Percentiles rank a stretch among this genome's conserved stretches.
phyloP scores from a whole-genome alignment of 2,329 filamentous ascomycete species.

The Endocalyx cinctus region DNA sequence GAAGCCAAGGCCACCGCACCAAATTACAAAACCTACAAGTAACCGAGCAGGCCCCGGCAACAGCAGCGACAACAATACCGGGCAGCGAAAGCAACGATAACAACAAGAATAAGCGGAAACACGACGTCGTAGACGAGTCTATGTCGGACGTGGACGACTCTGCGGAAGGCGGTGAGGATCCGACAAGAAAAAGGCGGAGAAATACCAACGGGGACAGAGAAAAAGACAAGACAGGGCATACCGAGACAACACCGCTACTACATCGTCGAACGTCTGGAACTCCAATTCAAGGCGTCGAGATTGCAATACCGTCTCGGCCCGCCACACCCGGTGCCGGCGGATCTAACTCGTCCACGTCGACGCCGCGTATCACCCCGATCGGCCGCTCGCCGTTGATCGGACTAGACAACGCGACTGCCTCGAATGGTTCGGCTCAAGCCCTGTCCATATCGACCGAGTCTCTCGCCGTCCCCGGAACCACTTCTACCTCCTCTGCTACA shows the following conservation, averaged over 20 bases:
- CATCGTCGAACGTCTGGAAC: slow-evolving; percentile 46
- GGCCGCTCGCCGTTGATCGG: slow-evolving; percentile 34
- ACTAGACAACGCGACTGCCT: slow-evolving; percentile 8
- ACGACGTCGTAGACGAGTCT: slow-evolving; percentile 23
- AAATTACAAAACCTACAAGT: slow-evolving; percentile 22
- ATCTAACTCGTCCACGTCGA: slow-evolving; percentile 38
- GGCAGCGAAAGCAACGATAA: slow-evolving; percentile 14
- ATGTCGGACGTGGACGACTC: slow-evolving; percentile 15
- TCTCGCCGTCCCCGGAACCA: slow-evolving; percentile 6
- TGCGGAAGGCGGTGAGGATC: slow-evolving; percentile 25
- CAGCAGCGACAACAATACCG: slow-evolving; percentile 15
- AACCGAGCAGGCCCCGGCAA: slow-evolving; percentile 15
- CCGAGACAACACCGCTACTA: slow-evolving; percentile 39
- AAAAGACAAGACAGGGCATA: slow-evolving; percentile 21
- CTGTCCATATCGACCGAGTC: slow-evolving; percentile 20
- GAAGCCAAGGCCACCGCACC: slow-evolving; percentile 42
- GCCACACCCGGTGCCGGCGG: slow-evolving; percentile 49
- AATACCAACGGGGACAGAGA: slow-evolving; percentile 23
- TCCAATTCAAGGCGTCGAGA: slow-evolving; percentile 52
- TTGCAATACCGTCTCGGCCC: slow-evolving; percentile 60
- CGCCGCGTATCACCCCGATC: slow-evolving; percentile 32
- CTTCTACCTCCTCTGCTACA: background rate
- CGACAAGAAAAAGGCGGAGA: slow-evolving; percentile 41
- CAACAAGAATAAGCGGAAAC: slow-evolving; percentile 23
- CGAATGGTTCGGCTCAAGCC: slow-evolving; percentile 7